Conservation (phyloP, 2,329 filamentous ascomycete genomes). For the Fusarium burgessii region DNA sequence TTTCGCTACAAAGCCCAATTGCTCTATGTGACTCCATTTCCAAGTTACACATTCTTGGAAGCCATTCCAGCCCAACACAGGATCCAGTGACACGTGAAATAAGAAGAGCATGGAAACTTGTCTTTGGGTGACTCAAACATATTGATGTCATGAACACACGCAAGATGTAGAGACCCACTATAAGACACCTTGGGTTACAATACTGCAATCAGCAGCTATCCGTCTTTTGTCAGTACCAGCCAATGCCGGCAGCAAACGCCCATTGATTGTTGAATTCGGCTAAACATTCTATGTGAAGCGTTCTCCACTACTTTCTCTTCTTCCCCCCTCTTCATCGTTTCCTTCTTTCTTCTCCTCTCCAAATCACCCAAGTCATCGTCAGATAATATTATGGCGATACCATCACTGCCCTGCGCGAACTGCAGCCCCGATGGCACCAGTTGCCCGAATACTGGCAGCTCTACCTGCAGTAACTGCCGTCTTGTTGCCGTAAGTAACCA, state of each 20-base stretch:
- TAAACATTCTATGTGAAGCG: rapidly evolving
- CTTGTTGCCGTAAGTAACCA: background rate
- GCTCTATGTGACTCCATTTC: too few species aligned
- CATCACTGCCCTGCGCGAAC: background rate
- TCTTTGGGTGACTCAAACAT: too few species aligned
- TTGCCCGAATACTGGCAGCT: background rate
- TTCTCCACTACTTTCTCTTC: rapidly evolving
- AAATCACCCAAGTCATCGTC: too few species aligned
- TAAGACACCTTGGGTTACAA: too few species aligned
- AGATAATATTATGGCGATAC: background rate
- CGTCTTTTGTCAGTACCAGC: background rate
- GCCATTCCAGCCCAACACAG: too few species aligned
- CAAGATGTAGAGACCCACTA: too few species aligned
- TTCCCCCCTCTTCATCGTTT: background rate
- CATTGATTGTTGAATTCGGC: background rate
- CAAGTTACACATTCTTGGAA: too few species aligned
- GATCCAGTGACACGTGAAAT: too few species aligned
- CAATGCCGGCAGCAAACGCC: background rate
- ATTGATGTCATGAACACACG: too few species aligned
- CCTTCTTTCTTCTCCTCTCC: too few species aligned
- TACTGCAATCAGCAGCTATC: background rate
- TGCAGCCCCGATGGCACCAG: rapidly evolving
- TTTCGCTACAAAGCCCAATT: too few species aligned
- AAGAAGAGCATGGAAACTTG: too few species aligned
- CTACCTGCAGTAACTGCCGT: background rate